Conservation (phyloP, 2,329 filamentous ascomycete species). For the Dothiorella sarmentorum region DNA sequence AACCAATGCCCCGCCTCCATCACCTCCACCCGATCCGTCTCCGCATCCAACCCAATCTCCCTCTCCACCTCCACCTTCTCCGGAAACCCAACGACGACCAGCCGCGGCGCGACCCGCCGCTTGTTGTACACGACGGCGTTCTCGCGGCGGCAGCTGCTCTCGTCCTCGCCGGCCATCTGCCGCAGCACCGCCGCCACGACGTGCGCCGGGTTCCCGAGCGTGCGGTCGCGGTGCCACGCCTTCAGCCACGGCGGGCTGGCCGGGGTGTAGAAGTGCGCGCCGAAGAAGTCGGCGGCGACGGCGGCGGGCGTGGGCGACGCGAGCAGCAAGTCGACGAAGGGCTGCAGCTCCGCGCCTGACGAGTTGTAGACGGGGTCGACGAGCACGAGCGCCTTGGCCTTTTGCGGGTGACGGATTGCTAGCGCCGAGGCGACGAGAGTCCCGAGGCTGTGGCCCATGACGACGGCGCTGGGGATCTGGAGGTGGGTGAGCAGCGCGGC, state of each 20-base stretch:
- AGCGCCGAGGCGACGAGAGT: constrained; percentile 20
- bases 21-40: constrained; percentile 20
- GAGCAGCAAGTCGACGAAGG: background rate
- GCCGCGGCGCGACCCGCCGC: constrained; percentile 19
- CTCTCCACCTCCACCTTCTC: constrained; percentile 22
- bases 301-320: background rate
- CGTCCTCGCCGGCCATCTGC: constrained; percentile 15
- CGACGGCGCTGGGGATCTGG: background rate
- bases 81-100: constrained; percentile 20
- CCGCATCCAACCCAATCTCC: constrained; percentile 16
- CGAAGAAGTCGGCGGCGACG: background rate
- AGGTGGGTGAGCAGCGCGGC: constrained; percentile 17
- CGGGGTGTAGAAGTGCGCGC: background rate
- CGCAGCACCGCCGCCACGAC: constrained; percentile 16
- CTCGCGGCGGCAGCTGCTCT: constrained; percentile 18
- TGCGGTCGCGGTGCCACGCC: constrained; percentile 21
- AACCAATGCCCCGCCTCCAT: constrained; percentile 23
- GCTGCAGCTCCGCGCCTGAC: constrained; percentile 10
- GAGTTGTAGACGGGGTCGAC: constrained; percentile 23
- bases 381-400: constrained; percentile 21
- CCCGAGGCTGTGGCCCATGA: constrained; percentile 25
- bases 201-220: constrained; percentile 18
- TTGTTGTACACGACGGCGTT: constrained; percentile 19
- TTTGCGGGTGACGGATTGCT: constrained; percentile 18
- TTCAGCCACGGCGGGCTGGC: constrained; percentile 22